Evolutionary conservation across 1,139 yeast species (phyloP).

Genomic region (Candida gigantensis): DNA sequence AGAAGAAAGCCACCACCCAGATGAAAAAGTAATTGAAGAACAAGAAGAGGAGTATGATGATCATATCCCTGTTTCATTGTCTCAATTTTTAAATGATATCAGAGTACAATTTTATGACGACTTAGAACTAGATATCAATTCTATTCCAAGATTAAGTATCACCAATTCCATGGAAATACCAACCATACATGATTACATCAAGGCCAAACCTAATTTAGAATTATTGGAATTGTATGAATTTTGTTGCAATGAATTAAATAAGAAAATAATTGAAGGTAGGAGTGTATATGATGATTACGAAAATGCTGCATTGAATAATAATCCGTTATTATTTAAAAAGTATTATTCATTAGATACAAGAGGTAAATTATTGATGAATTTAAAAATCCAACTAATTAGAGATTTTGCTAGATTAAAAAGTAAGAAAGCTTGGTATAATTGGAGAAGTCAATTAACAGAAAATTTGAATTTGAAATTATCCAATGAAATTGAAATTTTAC

Average conservation of each 20-base stretch:
- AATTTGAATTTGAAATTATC: slow-evolving; percentile 39
- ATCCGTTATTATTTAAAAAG: slow-evolving; percentile 51
- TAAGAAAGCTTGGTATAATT: slow-evolving; percentile 55
- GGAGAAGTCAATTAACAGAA: slow-evolving; percentile 51
- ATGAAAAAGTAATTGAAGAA: slow-evolving; percentile 5
- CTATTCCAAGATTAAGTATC: slow-evolving; percentile 26
- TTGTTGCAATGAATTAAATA: slow-evolving; percentile 53
- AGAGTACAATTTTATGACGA: slow-evolving; percentile 56
- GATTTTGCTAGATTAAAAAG: slow-evolving; percentile 54
- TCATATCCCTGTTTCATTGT: slow-evolving; percentile 37
- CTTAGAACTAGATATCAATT: slow-evolving; percentile 38
- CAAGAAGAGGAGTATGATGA: slow-evolving; percentile 20
- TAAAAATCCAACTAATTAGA: slow-evolving; percentile 46
- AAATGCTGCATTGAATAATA: slow-evolving; percentile 43
- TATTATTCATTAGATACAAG: slow-evolving; percentile 40
- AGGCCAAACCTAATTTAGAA: slow-evolving; percentile 33
- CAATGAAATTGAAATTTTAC: slow-evolving; percentile 26
- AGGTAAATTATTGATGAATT: slow-evolving; percentile 41
- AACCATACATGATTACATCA: slow-evolving; percentile 29
- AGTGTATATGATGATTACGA: slow-evolving; percentile 45
- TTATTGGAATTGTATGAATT: slow-evolving; percentile 52
- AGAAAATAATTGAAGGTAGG: slow-evolving; percentile 51
- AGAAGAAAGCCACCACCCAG: background rate
- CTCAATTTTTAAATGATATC: slow-evolving; percentile 47
- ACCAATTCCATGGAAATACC: slow-evolving; percentile 16